Evolutionary conservation across 176 grass and related monocot genomes (phyloP).

Genomic region (Raddia distichophylla): DNA sequence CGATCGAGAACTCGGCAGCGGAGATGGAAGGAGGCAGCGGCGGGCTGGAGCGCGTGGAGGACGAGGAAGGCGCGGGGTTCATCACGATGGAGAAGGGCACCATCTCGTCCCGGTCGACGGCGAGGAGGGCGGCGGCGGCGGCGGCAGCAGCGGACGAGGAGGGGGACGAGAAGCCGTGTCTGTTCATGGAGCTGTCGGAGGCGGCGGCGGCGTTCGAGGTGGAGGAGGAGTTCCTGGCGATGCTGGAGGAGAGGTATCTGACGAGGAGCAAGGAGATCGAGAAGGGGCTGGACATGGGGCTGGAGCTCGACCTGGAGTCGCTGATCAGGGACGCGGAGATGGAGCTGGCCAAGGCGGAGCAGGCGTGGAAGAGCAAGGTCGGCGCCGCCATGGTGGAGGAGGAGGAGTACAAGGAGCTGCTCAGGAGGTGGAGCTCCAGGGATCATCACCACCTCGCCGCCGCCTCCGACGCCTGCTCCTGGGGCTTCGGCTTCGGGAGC

Average conservation of each 20-base stretch:
- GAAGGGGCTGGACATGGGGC: conserved; percentile 63
- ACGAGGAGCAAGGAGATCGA: conserved; percentile 72
- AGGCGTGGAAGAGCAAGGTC: conserved; percentile 72
- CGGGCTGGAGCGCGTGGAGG: conserved; percentile 39
- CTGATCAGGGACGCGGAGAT: conserved; percentile 80
- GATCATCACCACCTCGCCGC: not conserved
- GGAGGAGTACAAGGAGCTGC: conserved; percentile 83
- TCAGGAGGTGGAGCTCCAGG: conserved; percentile 59
- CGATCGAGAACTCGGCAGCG: conserved; percentile 82
- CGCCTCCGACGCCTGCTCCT: conserved; percentile 37
- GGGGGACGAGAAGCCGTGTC: conserved; percentile 83
- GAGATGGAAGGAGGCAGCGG: conserved; percentile 34
- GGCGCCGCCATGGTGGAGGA: conserved; percentile 76
- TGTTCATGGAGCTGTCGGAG: conserved; percentile 63
- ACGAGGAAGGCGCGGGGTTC: conserved; percentile 75
- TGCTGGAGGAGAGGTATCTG: conserved; percentile 77
- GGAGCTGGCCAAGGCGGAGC: conserved; percentile 75
- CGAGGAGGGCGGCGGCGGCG: not conserved
- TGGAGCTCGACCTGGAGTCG: conserved; percentile 57
- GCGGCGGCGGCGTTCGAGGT: conserved; percentile 49
- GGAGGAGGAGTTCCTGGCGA: conserved; percentile 32
- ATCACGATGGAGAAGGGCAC: conserved; percentile 88
- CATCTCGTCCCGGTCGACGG: conserved; percentile 53
- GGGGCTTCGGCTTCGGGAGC: conserved; percentile 67
- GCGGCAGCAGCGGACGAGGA: conserved; percentile 36